Base-by-base conservation (phyloP, 2,329 filamentous ascomycete species). In the Exophiala phaeomuriformis region DNA sequence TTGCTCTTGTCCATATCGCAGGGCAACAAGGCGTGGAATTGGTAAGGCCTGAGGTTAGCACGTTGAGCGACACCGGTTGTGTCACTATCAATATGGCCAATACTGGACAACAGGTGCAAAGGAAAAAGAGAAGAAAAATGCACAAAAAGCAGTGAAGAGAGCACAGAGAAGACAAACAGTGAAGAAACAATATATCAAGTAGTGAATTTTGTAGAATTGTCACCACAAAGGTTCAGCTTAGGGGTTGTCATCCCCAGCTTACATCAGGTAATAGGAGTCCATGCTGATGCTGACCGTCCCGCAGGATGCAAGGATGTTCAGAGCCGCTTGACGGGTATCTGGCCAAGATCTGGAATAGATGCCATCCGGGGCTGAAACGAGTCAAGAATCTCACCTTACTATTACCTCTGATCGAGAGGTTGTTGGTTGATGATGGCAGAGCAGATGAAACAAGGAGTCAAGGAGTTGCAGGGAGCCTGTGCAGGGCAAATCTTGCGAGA, bases 1-100 rank as follows among this genome's bases (percentile, higher is more conserved):
- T 58, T 60, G 40, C 50, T 41, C 33, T 42, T 27, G 9, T 54
- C 52, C 55, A 56, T 55, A 3, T 35, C 7, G 32, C 8, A 4
- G n/a, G 6, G 39, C 19, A 7, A 7, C 10, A 19, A 31, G n/a
- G n/a, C 19, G n/a, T 51, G 7, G 32, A 41, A 35, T 6, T 51
- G 8, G 19, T 19, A 10, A 28, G 37, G 33, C n/a, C 30, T 42
- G 5, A 19, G 27, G 9, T 37, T 3, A 33, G 33, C 31, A 31
- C 27, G 36, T 33, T 4, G 37, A 28, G 32, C 37, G 9, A 28
- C 19, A 19, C 19, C 19, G 19, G 19, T 19, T 19, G 19, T 19
- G 19, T 19, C 19, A 19, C 19, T 19, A 6, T 41, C 39, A 35
- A 19, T 46, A 36, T 8, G 33, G 12, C 12, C 12, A 32, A 27